Conservation (phyloP, 176 grass and related monocot species). For the Oryza australiensis region DNA sequence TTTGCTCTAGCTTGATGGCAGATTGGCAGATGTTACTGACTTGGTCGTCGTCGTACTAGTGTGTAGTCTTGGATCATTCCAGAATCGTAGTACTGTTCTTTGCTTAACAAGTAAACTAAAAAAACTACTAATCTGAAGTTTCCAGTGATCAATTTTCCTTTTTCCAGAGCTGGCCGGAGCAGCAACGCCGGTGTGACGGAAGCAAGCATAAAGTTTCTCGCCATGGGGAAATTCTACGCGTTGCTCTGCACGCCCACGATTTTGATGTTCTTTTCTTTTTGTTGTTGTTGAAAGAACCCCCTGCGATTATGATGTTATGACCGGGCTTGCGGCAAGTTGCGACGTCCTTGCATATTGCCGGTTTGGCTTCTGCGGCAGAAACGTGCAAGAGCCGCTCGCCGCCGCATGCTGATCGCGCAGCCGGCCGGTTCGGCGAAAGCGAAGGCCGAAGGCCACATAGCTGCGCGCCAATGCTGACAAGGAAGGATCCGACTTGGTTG, state of each 20-base stretch:
- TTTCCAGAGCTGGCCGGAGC: too few species aligned
- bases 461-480: background rate
- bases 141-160: too few species aligned
- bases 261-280: too few species aligned
- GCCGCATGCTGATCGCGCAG: background rate
- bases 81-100: background rate
- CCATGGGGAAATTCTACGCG: too few species aligned
- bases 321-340: background rate
- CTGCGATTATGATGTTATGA: background rate
- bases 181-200: too few species aligned
- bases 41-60: background rate
- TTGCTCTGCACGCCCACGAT: too few species aligned
- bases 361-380: background rate
- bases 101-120: background rate
- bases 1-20: background rate
- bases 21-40: background rate
- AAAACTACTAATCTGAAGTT: too few species aligned
- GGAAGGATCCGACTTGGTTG: background rate
- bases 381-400: background rate
- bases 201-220: too few species aligned
- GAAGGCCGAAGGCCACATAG: background rate
- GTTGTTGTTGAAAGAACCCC: too few species aligned
- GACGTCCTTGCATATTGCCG: background rate
- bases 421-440: background rate
- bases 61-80: too few species aligned